These are phyloP conservation scores for Thelonectria rubi DNA, from an alignment of 2,329 filamentous ascomycete genomes.

Conservation along the genomic window DNA sequence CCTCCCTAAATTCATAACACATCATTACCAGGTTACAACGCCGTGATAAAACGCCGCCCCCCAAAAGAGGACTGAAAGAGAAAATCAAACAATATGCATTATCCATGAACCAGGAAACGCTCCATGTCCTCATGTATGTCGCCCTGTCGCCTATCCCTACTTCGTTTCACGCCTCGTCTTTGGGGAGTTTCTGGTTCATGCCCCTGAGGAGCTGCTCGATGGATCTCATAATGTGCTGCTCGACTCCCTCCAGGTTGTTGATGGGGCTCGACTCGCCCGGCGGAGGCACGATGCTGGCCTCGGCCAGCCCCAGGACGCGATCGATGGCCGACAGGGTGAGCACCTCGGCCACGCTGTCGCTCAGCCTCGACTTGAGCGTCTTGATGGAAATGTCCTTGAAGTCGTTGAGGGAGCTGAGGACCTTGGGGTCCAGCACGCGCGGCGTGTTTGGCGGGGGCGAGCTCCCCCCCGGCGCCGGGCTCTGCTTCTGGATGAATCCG, in stretches of 20 bases:
- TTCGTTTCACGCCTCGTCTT: conserved; percentile 4
- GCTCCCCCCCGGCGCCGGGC: conserved; percentile 44
- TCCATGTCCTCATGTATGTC: conserved; percentile 7
- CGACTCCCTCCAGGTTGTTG: conserved; percentile 51
- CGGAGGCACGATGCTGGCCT: conserved; percentile 52
- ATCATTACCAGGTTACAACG: conserved; percentile 34
- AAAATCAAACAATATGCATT: conserved; percentile 24
- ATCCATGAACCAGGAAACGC: conserved; percentile 19
- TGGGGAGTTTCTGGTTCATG: conserved; percentile 51
- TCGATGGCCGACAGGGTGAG: conserved; percentile 61
- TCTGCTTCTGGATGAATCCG: conserved; percentile 53
- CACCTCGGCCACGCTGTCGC: conserved; percentile 55
- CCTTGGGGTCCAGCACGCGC: conserved; percentile 50
- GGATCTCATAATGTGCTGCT: conserved; percentile 53
- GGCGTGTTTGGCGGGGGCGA: conserved; percentile 41
- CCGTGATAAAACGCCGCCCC: conserved; percentile 36
- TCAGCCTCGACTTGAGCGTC: conserved; percentile 52
- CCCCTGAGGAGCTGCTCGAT: conserved; percentile 51
- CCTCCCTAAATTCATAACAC: conserved; percentile 33
- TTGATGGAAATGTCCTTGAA: conserved; percentile 59
- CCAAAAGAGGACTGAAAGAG: no score
- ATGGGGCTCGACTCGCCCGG: conserved; percentile 45
- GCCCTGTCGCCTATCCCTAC: background rate
- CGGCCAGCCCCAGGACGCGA: conserved; percentile 58
- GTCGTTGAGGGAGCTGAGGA: conserved; percentile 53